Evolutionary conservation across 306 rosid genomes (phyloP).

Genomic region (Malus fusca): DNA sequence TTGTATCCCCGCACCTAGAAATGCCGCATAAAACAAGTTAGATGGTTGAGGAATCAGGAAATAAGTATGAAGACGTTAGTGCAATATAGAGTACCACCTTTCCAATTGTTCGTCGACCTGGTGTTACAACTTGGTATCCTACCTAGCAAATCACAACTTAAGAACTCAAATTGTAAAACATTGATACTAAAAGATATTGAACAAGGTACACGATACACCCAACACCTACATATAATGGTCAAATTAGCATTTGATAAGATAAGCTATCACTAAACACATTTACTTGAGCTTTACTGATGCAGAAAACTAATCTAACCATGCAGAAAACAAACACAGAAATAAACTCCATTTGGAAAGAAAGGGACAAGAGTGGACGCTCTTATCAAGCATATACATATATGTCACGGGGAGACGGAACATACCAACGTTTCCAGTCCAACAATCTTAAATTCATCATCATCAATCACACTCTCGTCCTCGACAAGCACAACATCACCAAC

Average conservation of each 20-base stretch:
- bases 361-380: not conserved
- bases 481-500: conserved; percentile 95
- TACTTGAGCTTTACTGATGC: not conserved
- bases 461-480: conserved; percentile 66
- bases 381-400: not conserved
- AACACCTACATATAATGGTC: not conserved
- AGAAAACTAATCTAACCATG: not conserved
- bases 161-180: conserved; percentile 11
- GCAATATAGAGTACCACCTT: conserved; percentile 44
- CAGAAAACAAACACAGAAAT: not conserved
- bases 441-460: conserved; percentile 60
- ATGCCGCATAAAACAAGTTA: conserved; percentile 15
- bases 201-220: not conserved
- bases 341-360: not conserved
- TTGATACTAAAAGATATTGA: not conserved
- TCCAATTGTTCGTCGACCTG: conserved; percentile 69
- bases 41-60: not conserved
- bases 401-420: conserved; percentile 11
- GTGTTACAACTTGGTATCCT: conserved; percentile 86
- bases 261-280: not conserved
- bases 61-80: not conserved
- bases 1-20: conserved; percentile 79
- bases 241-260: not conserved
- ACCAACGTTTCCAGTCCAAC: conserved; percentile 88
- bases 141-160: conserved; percentile 58